A percentile compares a stretch with the other conserved stretches of the same genome.
These are phyloP conservation scores for Cyberlindnera galapagoensis DNA, from an alignment of 805 yeast species.

Conservation along the genomic window DNA sequence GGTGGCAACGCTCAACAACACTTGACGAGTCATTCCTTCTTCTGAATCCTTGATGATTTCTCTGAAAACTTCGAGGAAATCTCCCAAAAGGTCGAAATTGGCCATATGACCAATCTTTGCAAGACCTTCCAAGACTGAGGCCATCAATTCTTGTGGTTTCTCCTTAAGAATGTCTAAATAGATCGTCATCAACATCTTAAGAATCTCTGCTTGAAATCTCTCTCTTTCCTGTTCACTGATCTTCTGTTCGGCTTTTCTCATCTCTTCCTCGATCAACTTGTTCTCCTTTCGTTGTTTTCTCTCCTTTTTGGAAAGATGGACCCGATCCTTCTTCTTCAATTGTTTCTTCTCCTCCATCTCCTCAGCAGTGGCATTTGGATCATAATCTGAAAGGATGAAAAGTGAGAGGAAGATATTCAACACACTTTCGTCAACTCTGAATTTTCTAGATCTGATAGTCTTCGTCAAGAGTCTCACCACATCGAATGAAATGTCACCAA, in stretches of 20 bases:
- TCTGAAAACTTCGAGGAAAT: conserved; percentile 79
- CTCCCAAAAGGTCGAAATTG: conserved; percentile 88
- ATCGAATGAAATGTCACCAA: conserved; percentile 77
- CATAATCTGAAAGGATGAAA: conserved; percentile 61
- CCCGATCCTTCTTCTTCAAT: conserved; percentile 78
- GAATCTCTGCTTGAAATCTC: conserved; percentile 73
- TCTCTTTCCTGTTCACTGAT: conserved; percentile 86
- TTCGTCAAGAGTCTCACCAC: conserved; percentile 61
- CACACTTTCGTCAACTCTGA: conserved; percentile 77
- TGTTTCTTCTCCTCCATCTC: conserved; percentile 40
- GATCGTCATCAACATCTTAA: conserved; percentile 63
- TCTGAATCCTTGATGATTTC: conserved; percentile 60
- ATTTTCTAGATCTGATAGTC: conserved; percentile 66
- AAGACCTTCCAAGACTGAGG: conserved; percentile 85
- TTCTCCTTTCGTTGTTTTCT: conserved; percentile 82
- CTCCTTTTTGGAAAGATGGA: conserved; percentile 86
- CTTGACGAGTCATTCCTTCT: conserved; percentile 54
- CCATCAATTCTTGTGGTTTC: conserved; percentile 61
- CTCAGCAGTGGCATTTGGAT: conserved; percentile 51
- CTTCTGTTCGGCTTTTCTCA: conserved; percentile 80
- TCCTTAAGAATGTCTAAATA: conserved; percentile 73
- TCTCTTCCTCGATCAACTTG: conserved; percentile 82
- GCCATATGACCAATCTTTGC: conserved; percentile 89
- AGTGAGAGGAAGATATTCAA: conserved; percentile 66
- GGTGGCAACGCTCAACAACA: conserved; percentile 78